A percentile compares a stretch with the other conserved stretches of the same genome.
These are phyloP conservation scores for Phaeosphaeriaceae sp. DNA, from an alignment of 2,329 filamentous ascomycete genomes.

Conservation along the genomic window DNA sequence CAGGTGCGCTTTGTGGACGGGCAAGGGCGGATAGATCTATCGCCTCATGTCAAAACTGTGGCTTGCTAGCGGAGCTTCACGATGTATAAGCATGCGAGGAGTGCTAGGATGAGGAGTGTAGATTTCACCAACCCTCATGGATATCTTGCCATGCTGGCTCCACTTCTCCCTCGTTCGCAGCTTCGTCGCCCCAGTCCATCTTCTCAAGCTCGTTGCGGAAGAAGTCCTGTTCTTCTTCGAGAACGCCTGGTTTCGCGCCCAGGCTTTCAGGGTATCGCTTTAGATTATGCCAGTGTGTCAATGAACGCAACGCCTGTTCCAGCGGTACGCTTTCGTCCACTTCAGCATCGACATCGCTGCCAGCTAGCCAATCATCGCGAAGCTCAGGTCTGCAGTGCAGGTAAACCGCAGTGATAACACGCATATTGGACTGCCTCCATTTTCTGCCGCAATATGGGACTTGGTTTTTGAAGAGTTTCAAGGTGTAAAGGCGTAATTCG, in stretches of 20 bases:
- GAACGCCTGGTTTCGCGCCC: constrained; percentile 53
- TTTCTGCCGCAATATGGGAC: constrained; percentile 98
- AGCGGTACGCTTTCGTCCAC: constrained; percentile 91
- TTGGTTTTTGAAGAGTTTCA: constrained; percentile 98
- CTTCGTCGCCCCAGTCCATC: constrained; percentile 52
- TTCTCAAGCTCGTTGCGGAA: constrained; percentile 59
- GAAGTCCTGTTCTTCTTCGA: constrained; percentile 57
- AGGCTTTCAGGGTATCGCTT: constrained; percentile 82
- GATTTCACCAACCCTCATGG: constrained; percentile 39
- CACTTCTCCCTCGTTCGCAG: constrained; percentile 29
- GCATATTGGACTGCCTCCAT: constrained; percentile 98
- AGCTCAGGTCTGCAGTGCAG: constrained; percentile 91
- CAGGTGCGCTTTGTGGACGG: constrained; percentile 2
- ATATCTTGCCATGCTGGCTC: constrained; percentile 31
- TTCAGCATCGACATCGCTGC: constrained; percentile 89
- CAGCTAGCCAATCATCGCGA: constrained; percentile 92
- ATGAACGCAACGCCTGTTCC: constrained; percentile 84
- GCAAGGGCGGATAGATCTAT: constrained; percentile 10
- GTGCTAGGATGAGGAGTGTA: constrained; percentile 4
- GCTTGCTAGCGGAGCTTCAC: not conserved
- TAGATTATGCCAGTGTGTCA: constrained; percentile 96
- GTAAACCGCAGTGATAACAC: constrained; percentile 96
- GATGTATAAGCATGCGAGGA: not conserved
- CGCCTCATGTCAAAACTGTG: constrained; percentile 7
- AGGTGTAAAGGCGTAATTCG: constrained; percentile 86